These are phyloP conservation scores for Fusarium keratoplasticum DNA, from an alignment of 2,329 filamentous ascomycete genomes.

Conservation along the genomic window DNA sequence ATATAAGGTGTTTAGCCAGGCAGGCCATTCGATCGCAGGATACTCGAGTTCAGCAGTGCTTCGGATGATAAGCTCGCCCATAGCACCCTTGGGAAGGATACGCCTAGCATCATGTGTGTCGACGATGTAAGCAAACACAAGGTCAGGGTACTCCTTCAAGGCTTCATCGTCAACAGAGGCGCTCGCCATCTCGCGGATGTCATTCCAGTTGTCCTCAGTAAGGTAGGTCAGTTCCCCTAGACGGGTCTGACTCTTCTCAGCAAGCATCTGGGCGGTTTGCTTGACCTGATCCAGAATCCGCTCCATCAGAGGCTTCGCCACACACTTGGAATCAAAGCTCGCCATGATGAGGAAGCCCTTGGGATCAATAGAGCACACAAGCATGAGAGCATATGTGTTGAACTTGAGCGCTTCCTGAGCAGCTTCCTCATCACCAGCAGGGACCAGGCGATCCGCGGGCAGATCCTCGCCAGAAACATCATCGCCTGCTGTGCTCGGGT, in stretches of 20 bases:
- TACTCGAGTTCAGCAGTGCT: slow-evolving; percentile 43
- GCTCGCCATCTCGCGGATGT: slow-evolving; percentile 46
- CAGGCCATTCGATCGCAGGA: slow-evolving; percentile 41
- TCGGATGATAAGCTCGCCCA: slow-evolving; percentile 59
- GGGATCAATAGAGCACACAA: slow-evolving; percentile 71
- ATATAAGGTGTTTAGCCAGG: slow-evolving; percentile 44
- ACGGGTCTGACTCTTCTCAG: slow-evolving; percentile 47
- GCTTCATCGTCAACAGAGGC: slow-evolving; percentile 26
- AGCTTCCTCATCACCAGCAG: slow-evolving; percentile 59
- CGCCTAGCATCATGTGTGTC: slow-evolving; percentile 50
- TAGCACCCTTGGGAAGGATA: slow-evolving; percentile 54
- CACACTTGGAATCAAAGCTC: slow-evolving; percentile 72
- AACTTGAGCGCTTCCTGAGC: slow-evolving; percentile 70
- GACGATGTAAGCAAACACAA: slow-evolving; percentile 54
- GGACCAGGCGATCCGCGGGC: slow-evolving; percentile 46
- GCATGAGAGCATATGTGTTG: slow-evolving; percentile 71
- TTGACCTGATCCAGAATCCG: slow-evolving; percentile 64
- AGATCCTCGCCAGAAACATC: slow-evolving; percentile 43
- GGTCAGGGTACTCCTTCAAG: slow-evolving; percentile 38
- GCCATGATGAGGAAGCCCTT: slow-evolving; percentile 69
- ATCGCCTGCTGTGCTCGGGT: slow-evolving; percentile 59
- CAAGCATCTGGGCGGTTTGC: slow-evolving; percentile 62
- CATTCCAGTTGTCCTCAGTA: slow-evolving; percentile 48
- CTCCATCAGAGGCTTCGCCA: slow-evolving; percentile 64
- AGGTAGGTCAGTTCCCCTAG: slow-evolving; percentile 52